phyloP scores from a whole-genome alignment of 495 filamentous ascomycete genomes.

The Durotheca rogersii region DNA sequence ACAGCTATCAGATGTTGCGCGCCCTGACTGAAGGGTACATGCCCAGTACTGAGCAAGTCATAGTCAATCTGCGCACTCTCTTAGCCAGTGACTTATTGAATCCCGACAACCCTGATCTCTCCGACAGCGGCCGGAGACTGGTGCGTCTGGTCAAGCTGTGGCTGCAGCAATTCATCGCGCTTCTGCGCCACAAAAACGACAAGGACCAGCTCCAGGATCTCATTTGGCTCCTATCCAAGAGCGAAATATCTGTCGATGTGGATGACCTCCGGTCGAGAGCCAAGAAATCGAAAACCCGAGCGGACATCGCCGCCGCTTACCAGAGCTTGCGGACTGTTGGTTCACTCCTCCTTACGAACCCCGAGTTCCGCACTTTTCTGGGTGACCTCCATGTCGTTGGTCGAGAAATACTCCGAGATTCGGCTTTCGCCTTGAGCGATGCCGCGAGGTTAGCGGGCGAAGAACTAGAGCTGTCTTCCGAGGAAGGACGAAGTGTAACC shows the following conservation, averaged over 20 bases:
- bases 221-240: conserved; percentile 78
- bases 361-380: conserved; percentile 85
- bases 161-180: conserved; percentile 71
- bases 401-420: conserved; percentile 84
- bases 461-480: conserved; percentile 64
- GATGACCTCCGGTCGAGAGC: conserved; percentile 64
- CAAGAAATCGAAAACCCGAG: conserved; percentile 64
- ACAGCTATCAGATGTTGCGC: conserved; percentile 86
- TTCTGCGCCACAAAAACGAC: conserved; percentile 77
- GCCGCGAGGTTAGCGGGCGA: conserved; percentile 72
- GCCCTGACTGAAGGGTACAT: conserved; percentile 85
- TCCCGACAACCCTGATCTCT: conserved; percentile 71
- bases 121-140: conserved; percentile 71
- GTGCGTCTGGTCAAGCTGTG: conserved; percentile 70
- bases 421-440: conserved; percentile 72
- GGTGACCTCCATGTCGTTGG: conserved; percentile 78
- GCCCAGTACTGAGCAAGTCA: conserved; percentile 84
- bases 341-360: conserved; percentile 79
- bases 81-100: conserved; percentile 77
- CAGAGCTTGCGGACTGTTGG: conserved; percentile 82
- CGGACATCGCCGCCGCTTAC: conserved; percentile 79
- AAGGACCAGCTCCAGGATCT: conserved; percentile 89
- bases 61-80: conserved; percentile 78
- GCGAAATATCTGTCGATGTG: conserved; percentile 67
- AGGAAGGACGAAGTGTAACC: conserved; percentile 58